Evolutionary conservation across 2,329 filamentous ascomycete species (phyloP).

Genomic region (Ascochyta lentis): DNA sequence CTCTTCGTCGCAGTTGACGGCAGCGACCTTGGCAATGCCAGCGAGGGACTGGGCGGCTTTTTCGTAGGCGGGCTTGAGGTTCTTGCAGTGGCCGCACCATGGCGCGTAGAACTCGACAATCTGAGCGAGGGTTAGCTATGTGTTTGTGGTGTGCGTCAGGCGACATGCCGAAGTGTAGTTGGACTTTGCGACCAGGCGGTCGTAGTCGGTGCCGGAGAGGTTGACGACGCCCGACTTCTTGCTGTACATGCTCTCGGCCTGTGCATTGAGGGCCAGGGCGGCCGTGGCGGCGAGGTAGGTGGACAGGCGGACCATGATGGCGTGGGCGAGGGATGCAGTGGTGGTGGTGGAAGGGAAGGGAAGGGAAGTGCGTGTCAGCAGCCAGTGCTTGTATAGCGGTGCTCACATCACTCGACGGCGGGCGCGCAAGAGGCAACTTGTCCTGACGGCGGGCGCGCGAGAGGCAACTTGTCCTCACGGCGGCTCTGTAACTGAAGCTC

Average conservation of each 20-base stretch:
- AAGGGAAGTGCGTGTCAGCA: conserved; percentile 16
- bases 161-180: conserved; percentile 85
- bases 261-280: conserved; percentile 70
- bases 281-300: conserved; percentile 60
- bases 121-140: conserved; percentile 21
- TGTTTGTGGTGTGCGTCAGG: conserved; percentile 1
- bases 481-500: conserved; percentile 19
- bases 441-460: conserved; percentile 22
- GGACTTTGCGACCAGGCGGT: conserved; percentile 81
- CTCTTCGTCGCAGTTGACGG: conserved; percentile 94
- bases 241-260: conserved; percentile 77
- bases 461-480: conserved; percentile 34
- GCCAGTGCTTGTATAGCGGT: conserved; percentile 21
- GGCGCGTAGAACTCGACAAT: conserved; percentile 81
- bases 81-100: conserved; percentile 98
- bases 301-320: conserved; percentile 46
- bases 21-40: conserved; percentile 93
- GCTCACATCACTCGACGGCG: conserved; percentile 25
- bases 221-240: conserved; percentile 89
- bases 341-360: not conserved
- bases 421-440: conserved; percentile 27
- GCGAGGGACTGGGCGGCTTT: conserved; percentile 88
- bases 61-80: conserved; percentile 93
- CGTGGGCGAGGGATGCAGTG: not conserved
- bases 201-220: conserved; percentile 78